phyloP scores from a whole-genome alignment of 2,329 filamentous ascomycete genomes.

The Orbilia oligospora region DNA sequence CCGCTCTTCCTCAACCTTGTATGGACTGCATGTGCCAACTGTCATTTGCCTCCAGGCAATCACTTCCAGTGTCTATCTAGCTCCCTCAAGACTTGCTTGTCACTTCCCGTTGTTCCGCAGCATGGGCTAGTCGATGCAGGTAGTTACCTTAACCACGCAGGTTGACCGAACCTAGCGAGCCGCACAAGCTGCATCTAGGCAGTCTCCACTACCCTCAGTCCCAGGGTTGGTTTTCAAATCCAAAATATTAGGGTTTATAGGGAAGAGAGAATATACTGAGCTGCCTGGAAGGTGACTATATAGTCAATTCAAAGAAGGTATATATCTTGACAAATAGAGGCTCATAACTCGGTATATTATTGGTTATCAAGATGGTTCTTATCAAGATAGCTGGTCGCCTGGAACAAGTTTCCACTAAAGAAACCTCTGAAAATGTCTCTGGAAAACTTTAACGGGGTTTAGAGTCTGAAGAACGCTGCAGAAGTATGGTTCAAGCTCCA shows the following conservation, averaged over 20 bases:
- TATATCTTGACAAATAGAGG: not conserved
- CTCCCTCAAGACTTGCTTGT: constrained; percentile 26
- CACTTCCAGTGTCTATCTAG: constrained; percentile 26
- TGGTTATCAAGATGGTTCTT: not conserved
- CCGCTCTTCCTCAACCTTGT: constrained; percentile 58
- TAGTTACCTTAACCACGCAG: constrained; percentile 29
- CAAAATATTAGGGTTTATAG: not conserved
- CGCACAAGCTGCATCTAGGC: constrained; percentile 54
- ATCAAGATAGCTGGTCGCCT: not conserved
- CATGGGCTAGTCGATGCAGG: constrained; percentile 43
- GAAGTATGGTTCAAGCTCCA: constrained; percentile 14
- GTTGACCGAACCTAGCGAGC: constrained; percentile 48
- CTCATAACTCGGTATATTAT: not conserved
- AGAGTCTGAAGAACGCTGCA: not conserved
- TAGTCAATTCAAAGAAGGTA: not conserved
- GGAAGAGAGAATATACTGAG: not conserved
- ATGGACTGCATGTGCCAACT: constrained; percentile 50
- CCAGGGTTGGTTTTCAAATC: constrained; percentile 3
- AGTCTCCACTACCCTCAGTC: constrained; percentile 25
- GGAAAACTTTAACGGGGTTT: not conserved
- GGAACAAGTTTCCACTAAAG: not conserved
- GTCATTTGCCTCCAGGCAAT: constrained; percentile 50
- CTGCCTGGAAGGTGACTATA: not conserved
- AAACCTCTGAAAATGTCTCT: not conserved
- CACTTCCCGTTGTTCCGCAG: constrained; percentile 51